A percentile compares a stretch with the other conserved stretches of the same genome.
Conservation (phyloP, 1,284 basidiomycete genomes). For the Boletus sp. region DNA sequence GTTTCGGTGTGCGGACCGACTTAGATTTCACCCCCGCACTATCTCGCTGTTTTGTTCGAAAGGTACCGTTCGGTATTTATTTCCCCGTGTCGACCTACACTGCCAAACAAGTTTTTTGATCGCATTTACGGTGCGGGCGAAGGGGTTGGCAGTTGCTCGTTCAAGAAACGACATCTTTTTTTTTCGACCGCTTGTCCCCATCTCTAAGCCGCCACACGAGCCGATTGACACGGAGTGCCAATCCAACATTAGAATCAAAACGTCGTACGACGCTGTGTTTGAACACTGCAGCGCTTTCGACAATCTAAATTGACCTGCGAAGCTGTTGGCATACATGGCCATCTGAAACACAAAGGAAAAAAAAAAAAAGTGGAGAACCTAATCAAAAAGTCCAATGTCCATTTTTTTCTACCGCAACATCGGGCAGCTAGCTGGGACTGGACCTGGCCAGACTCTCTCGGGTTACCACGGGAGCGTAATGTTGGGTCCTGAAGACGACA, state of each 20-base stretch:
- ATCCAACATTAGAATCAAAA: background rate
- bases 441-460: background rate
- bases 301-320: background rate
- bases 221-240: constrained; percentile 1
- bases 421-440: background rate
- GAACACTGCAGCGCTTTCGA: background rate
- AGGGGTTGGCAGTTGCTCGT: background rate
- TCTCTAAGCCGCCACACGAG: background rate
- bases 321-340: background rate
- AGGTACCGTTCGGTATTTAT: background rate
- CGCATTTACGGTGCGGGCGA: background rate
- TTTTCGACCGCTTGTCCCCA: background rate
- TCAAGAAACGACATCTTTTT: background rate
- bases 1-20: background rate
- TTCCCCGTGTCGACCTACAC: background rate
- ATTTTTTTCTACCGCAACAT: background rate
- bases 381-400: background rate
- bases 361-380: background rate
- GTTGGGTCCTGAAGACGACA: background rate
- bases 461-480: background rate
- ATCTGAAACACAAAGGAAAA: background rate
- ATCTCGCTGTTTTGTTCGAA: background rate
- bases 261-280: background rate
- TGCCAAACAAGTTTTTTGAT: background rate
- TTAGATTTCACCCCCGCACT: background rate